These are phyloP conservation scores for Coniophora puteana DNA, from an alignment of 1,284 basidiomycete genomes.

Conservation along the genomic window DNA sequence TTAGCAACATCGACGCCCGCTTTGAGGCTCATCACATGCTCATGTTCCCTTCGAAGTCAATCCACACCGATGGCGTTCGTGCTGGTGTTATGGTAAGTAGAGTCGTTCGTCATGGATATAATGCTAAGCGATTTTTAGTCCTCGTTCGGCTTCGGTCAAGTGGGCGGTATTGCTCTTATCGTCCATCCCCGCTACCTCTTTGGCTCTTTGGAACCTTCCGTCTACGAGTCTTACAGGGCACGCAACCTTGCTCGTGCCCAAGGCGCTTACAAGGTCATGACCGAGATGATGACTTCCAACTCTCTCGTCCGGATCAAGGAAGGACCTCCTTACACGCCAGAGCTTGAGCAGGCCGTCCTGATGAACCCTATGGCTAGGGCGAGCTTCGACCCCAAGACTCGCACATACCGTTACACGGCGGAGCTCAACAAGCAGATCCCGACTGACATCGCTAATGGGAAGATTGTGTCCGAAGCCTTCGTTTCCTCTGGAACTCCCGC, in stretches of 20 bases:
- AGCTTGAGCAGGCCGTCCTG: slow-evolving; percentile 86
- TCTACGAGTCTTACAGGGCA: slow-evolving; percentile 74
- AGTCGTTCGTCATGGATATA: neutral
- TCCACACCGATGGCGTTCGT: slow-evolving; percentile 90
- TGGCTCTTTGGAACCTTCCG: slow-evolving; percentile 71
- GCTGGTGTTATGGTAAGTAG: slow-evolving; percentile 78
- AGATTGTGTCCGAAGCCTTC: slow-evolving; percentile 55
- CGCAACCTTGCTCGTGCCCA: slow-evolving; percentile 70
- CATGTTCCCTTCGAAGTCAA: slow-evolving; percentile 96
- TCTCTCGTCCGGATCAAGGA: slow-evolving; percentile 96
- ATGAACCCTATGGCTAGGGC: slow-evolving; percentile 93
- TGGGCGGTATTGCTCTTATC: slow-evolving; percentile 88
- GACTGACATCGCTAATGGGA: slow-evolving; percentile 65
- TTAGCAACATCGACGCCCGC: slow-evolving; percentile 90
- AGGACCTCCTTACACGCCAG: slow-evolving; percentile 84
- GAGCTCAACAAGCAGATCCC: slow-evolving; percentile 55
- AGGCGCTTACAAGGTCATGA: slow-evolving; percentile 89
- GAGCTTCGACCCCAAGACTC: slow-evolving; percentile 77
- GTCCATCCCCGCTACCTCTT: slow-evolving; percentile 92
- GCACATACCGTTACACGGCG: slow-evolving; percentile 77
- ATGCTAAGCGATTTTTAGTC: slow-evolving; percentile 46
- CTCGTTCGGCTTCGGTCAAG: slow-evolving; percentile 99
- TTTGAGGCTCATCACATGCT: slow-evolving; percentile 90
- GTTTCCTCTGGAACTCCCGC: slow-evolving; percentile 41
- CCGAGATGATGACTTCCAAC: slow-evolving; percentile 91